Percentiles rank a stretch among this genome's conserved stretches.
Evolutionary conservation across 768 basidiomycete genomes (phyloP).

Genomic region (Trametes elegans): DNA sequence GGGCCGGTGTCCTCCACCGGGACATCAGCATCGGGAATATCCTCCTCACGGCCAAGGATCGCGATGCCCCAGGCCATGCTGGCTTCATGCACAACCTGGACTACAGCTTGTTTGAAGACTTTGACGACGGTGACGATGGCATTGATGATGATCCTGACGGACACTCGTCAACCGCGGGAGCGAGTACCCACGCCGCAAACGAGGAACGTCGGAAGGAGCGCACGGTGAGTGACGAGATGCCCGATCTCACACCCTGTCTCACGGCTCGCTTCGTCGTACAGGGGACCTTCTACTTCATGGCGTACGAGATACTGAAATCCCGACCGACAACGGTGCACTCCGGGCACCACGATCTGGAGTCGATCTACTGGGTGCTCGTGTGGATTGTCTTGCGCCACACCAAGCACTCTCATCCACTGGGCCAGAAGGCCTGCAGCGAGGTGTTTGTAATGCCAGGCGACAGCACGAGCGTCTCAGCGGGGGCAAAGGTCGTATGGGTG

Average conservation of each 20-base stretch:
- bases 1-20: slow-evolving; percentile 12
- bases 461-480: too few species aligned
- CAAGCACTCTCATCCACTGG: background rate
- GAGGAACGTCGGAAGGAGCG: too few species aligned
- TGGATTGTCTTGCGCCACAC: slow-evolving; percentile 12
- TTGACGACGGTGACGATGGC: background rate
- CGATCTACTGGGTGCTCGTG: slow-evolving; percentile 8
- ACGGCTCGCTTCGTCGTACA: background rate
- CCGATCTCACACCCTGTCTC: background rate
- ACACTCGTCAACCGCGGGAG: background rate
- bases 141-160: background rate
- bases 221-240: background rate
- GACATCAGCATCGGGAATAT: slow-evolving; percentile 20
- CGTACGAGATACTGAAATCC: background rate
- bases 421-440: background rate
- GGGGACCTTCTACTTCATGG: background rate
- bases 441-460: too few species aligned
- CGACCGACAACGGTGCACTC: background rate
- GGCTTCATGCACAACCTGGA: slow-evolving; percentile 19
- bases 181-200: background rate
- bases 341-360: background rate
- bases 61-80: background rate
- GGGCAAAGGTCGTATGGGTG: too few species aligned
- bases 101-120: slow-evolving; percentile 1
- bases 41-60: background rate